A percentile compares a stretch with the other conserved stretches of the same genome.
Evolutionary conservation across 495 filamentous ascomycete genomes (phyloP).

Genomic region (Friedmanniomyces endolithicus): DNA sequence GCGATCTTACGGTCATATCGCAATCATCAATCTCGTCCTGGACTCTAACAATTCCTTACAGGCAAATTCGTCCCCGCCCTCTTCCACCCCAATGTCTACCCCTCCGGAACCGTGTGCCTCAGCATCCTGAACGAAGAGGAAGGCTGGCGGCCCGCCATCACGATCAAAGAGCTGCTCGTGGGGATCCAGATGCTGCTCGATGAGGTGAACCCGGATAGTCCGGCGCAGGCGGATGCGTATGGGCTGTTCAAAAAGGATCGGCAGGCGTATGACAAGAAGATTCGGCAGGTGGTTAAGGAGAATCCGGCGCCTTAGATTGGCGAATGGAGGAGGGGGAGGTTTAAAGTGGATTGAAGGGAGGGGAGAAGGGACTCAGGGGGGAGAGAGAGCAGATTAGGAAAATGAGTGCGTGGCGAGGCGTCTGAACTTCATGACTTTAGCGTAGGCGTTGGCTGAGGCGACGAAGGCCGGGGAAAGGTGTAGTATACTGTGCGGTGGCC

Average conservation of each 20-base stretch:
- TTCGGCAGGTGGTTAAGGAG: constrained; percentile 74
- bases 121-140: constrained; percentile 98
- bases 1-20: background rate
- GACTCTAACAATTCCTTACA: too few relatives aligned
- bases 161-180: constrained; percentile 90
- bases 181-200: constrained; percentile 92
- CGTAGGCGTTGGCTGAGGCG: constrained; percentile 12
- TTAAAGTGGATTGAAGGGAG: background rate
- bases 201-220: constrained; percentile 93
- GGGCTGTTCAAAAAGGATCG: constrained; percentile 91
- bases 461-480: background rate
- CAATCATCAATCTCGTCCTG: too few relatives aligned
- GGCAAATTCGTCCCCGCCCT: constrained; percentile 95
- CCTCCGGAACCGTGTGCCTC: constrained; percentile 92
- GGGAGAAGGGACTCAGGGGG: background rate
- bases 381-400: background rate
- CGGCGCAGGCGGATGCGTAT: constrained; percentile 94
- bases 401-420: background rate
- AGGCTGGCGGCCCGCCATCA: constrained; percentile 96
- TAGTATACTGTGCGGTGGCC: background rate
- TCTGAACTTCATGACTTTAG: constrained; percentile 3
- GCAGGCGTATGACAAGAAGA: constrained; percentile 72
- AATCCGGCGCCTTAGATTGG: constrained; percentile 51
- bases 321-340: background rate
- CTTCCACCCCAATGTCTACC: constrained; percentile 98